Evolutionary conservation across 768 basidiomycete species (phyloP).

Genomic region (Leccinum truebloodii): DNA sequence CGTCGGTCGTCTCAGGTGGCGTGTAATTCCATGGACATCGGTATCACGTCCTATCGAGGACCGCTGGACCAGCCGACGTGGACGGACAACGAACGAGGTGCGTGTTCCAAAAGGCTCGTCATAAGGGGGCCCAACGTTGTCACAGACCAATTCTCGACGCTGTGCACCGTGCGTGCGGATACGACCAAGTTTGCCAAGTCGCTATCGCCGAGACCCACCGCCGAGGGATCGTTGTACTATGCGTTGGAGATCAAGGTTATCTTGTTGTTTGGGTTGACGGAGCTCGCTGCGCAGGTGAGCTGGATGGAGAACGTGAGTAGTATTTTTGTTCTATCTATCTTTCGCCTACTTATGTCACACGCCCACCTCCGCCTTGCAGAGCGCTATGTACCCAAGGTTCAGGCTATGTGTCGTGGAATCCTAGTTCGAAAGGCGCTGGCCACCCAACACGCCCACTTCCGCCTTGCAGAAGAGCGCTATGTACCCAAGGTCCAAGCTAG

Average conservation of each 20-base stretch:
- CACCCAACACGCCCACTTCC: constrained; percentile 57
- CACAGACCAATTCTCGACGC: constrained; percentile 35
- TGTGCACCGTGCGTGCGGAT: constrained; percentile 38
- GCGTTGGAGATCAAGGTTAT: constrained; percentile 38
- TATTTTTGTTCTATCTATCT: background rate
- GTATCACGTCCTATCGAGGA: constrained; percentile 37
- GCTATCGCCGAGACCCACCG: constrained; percentile 20
- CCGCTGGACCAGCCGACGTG: constrained; percentile 28
- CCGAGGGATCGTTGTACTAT: constrained; percentile 28
- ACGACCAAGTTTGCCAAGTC: constrained; percentile 31
- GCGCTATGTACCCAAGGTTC: constrained; percentile 40
- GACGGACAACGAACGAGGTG: constrained; percentile 38
- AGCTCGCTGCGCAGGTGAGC: constrained; percentile 50
- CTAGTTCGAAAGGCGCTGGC: constrained; percentile 61
- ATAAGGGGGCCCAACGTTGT: background rate
- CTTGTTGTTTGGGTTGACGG: constrained; percentile 53
- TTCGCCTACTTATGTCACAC: background rate
- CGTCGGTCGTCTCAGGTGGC: constrained; percentile 26
- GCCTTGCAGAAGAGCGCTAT: constrained; percentile 59
- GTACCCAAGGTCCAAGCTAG: constrained; percentile 69
- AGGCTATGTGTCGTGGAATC: constrained; percentile 50
- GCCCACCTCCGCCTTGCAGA: no score
- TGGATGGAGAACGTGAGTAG: constrained; percentile 51
- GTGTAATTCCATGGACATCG: constrained; percentile 22
- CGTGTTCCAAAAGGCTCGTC: background rate